Conservation (phyloP, 140 eudicot genomes). For the Bidens hawaiensis region DNA sequence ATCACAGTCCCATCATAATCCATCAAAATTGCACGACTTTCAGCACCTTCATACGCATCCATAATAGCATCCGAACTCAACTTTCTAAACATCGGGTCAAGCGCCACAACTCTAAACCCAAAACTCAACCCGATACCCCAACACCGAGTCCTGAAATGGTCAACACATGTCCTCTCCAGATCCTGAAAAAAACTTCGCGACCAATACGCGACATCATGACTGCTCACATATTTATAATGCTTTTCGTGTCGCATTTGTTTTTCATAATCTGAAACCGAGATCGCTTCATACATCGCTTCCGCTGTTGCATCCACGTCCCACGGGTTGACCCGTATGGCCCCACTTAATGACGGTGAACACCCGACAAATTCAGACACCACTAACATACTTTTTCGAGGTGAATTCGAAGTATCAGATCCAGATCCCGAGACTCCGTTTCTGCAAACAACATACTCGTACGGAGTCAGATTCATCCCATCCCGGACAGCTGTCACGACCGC, state of each 20-base stretch:
- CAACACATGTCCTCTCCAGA: conserved; percentile 44
- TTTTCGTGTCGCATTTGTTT: conserved; percentile 57
- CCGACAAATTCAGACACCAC: conserved; percentile 55
- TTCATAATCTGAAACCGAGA: conserved; percentile 38
- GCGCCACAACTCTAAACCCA: conserved; percentile 51
- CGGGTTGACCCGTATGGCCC: conserved; percentile 60
- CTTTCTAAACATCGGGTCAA: conserved; percentile 54
- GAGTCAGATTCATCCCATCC: conserved; percentile 46
- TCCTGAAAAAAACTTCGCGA: conserved; percentile 49
- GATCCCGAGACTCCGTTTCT: conserved; percentile 39
- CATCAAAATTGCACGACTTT: conserved; percentile 36
- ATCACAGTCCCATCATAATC: conserved; percentile 54
- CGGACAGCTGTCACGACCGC: conserved; percentile 20
- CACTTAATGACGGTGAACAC: conserved; percentile 57
- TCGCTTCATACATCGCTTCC: conserved; percentile 52
- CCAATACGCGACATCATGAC: conserved; percentile 50
- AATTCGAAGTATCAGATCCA: conserved; percentile 34
- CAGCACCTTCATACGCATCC: conserved; percentile 34
- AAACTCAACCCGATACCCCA: conserved; percentile 60
- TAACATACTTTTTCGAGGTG: conserved; percentile 42
- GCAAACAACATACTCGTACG: conserved; percentile 47
- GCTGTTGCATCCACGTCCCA: conserved; percentile 57
- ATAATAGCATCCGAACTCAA: conserved; percentile 31
- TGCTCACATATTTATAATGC: conserved; percentile 50
- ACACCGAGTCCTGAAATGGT: conserved; percentile 44